These are phyloP conservation scores for Fragaria vesca DNA, from an alignment of 306 rosid genomes.

Conservation along the genomic window DNA sequence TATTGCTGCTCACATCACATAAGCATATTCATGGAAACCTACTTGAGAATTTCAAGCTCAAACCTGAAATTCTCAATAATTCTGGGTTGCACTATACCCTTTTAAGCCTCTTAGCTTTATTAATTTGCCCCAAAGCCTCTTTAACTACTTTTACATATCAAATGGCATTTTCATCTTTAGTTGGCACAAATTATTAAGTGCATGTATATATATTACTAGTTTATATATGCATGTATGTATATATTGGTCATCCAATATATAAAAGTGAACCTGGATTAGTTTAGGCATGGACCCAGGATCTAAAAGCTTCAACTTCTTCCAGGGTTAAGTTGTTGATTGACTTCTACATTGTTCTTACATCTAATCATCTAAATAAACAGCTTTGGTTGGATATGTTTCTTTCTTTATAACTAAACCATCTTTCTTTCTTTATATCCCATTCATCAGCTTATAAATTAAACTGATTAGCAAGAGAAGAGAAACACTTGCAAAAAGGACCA, in stretches of 20 bases:
- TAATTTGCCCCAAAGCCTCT: neutral
- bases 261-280: slow-evolving; percentile 2
- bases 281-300: neutral
- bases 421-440: no score
- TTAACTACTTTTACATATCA: neutral
- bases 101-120: neutral
- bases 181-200: neutral
- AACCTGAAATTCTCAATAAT: neutral
- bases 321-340: slow-evolving; percentile 7
- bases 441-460: neutral
- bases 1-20: neutral
- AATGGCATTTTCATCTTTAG: slow-evolving; percentile 1
- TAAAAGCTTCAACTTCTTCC: neutral
- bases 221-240: neutral
- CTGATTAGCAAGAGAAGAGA: neutral
- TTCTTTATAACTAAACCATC: neutral
- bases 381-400: neutral
- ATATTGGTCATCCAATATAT: neutral
- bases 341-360: neutral
- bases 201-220: neutral
- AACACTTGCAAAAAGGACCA: neutral
- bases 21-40: neutral
- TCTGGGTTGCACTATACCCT: neutral
- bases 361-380: neutral
- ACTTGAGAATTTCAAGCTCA: neutral